Percentiles rank a stretch among this genome's conserved stretches.
Conservation (phyloP, 202 grass and related monocot genomes). For the Hordeum pubiflorum region DNA sequence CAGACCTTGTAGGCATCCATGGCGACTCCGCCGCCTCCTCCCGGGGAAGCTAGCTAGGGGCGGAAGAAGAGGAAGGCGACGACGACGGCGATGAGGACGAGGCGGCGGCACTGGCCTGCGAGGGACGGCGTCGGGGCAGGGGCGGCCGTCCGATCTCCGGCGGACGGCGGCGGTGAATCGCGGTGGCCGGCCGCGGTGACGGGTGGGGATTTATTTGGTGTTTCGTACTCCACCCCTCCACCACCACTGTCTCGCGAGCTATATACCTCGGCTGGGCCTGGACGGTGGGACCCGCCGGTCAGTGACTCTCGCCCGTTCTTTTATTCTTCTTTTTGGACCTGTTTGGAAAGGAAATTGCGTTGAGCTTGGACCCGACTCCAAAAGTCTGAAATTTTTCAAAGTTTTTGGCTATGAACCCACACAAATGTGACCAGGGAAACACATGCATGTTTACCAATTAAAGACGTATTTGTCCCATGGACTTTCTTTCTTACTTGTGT, state of each 20-base stretch:
- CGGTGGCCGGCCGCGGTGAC: not conserved
- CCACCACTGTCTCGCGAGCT: not conserved
- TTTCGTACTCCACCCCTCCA: not conserved
- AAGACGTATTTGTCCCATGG: too few relatives aligned
- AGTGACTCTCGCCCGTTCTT: not conserved
- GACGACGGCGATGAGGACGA: too few relatives aligned
- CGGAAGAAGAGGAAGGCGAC: not conserved
- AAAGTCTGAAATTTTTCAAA: not conserved
- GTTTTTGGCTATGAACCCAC: too few relatives aligned
- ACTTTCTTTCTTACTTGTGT: too few relatives aligned
- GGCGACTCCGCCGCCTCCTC: not conserved
- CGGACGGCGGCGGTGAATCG: conserved; percentile 17
- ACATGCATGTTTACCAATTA: too few relatives aligned
- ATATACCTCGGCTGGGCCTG: not conserved
- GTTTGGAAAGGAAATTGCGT: not conserved
- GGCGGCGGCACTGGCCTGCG: too few relatives aligned
- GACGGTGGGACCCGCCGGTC: not conserved
- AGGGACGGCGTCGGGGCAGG: not conserved
- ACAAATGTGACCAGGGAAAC: too few relatives aligned
- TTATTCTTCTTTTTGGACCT: not conserved
- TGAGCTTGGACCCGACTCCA: not conserved
- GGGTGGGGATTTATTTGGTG: conserved; percentile 7
- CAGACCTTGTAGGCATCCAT: conserved; percentile 95
- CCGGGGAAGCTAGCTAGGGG: not conserved
- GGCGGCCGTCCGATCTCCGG: not conserved